phyloP scores from a whole-genome alignment of 345 rosid genomes.

The Lepidium sativum region DNA sequence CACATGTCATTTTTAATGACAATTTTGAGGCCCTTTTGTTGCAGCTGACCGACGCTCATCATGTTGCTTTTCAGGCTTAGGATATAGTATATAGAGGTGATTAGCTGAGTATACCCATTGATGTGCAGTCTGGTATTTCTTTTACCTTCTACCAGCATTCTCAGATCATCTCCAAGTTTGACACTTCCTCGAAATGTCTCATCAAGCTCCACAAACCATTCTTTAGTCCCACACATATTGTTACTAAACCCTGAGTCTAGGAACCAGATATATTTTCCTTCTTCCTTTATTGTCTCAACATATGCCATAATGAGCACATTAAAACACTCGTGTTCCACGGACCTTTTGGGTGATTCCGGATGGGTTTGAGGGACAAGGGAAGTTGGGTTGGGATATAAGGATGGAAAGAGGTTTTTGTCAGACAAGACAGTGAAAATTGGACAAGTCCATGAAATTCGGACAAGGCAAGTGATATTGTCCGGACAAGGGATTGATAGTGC shows the following conservation, averaged over 20 bases:
- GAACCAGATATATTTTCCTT: neutral
- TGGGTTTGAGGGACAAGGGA: too few species aligned
- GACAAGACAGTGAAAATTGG: too few species aligned
- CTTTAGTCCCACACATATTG: neutral
- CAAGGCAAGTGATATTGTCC: too few species aligned
- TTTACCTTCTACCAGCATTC: neutral
- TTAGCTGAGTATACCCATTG: neutral
- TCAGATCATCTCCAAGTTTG: neutral
- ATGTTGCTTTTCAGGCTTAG: too few species aligned
- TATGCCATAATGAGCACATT: too few species aligned
- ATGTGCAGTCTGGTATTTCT: neutral
- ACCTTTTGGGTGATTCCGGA: too few species aligned
- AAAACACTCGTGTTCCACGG: too few species aligned
- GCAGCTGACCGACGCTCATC: neutral
- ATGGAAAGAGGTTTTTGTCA: too few species aligned
- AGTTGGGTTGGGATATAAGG: too few species aligned
- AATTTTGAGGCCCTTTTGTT: neutral
- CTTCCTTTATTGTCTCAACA: rapidly evolving
- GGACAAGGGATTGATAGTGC: too few species aligned
- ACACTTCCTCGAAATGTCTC: neutral
- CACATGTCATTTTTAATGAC: neutral
- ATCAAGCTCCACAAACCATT: neutral
- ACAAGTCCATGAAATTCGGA: too few species aligned
- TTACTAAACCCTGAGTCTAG: neutral
- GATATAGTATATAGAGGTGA: neutral